These are phyloP conservation scores for Heteromeles arbutifolia DNA, from an alignment of 306 rosid species.

Conservation along the genomic window DNA sequence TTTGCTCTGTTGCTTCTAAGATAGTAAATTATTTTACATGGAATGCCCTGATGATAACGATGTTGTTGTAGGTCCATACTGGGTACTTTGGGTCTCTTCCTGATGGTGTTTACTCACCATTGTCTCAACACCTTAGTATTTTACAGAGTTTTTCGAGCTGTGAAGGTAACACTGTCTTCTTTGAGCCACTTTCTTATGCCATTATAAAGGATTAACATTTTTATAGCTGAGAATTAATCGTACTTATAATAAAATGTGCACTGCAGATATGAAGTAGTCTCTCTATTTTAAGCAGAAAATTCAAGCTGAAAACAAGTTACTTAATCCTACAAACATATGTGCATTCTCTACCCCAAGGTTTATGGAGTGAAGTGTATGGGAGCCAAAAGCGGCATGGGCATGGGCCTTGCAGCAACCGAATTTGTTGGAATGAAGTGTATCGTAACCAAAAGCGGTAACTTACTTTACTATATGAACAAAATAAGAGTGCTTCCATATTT, in stretches of 20 bases:
- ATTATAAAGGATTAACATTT: too few species aligned
- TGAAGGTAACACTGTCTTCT: neutral
- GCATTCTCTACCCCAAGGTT: conserved; percentile 32
- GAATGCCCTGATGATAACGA: neutral
- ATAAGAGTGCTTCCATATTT: neutral
- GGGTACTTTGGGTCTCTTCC: neutral
- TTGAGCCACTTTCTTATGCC: neutral
- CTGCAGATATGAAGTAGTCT: neutral
- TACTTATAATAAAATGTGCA: neutral
- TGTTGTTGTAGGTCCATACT: neutral
- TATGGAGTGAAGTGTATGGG: conserved; percentile 86
- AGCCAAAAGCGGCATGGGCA: conserved; percentile 79
- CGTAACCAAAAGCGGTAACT: conserved; percentile 83
- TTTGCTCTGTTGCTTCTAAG: neutral
- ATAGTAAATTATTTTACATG: neutral
- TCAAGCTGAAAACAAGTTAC: neutral
- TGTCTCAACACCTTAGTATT: neutral
- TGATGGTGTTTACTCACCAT: neutral
- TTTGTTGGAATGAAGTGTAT: conserved; percentile 86
- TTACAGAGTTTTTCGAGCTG: neutral
- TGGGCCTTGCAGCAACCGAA: conserved; percentile 94
- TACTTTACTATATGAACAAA: neutral
- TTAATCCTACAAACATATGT: too few species aligned
- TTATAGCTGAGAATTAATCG: neutral
- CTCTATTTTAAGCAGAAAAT: neutral